Conservation (phyloP, 176 grass and related monocot species). For the Oryza punctata region DNA sequence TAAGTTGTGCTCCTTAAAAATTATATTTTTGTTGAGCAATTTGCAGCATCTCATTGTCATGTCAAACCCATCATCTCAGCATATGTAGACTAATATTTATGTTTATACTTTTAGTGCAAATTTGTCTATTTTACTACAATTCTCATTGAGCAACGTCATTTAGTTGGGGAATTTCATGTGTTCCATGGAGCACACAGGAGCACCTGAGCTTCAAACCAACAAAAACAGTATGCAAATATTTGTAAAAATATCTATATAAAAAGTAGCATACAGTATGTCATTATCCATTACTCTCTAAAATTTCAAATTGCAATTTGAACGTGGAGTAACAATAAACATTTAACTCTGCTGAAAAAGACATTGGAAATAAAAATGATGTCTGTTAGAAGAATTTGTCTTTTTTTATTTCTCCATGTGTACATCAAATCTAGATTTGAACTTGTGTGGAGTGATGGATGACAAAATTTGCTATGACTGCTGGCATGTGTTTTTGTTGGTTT, state of each 20-base stretch:
- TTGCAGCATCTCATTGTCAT: neutral
- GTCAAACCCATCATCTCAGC: neutral
- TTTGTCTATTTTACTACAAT: neutral
- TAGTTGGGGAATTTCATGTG: neutral
- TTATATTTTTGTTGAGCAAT: neutral
- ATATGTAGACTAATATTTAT: neutral
- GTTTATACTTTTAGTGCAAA: neutral
- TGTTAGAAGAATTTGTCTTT: neutral
- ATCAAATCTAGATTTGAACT: neutral
- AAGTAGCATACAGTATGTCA: neutral
- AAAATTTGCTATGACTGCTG: neutral
- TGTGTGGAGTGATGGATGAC: neutral
- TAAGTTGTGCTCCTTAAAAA: neutral
- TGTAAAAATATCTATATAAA: neutral
- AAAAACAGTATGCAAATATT: neutral
- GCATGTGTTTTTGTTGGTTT: neutral
- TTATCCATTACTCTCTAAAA: neutral
- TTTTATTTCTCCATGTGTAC: neutral
- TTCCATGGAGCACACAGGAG: neutral
- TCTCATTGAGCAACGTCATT: neutral
- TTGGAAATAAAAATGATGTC: neutral
- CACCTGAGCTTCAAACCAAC: neutral
- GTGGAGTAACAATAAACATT: neutral
- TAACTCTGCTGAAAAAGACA: neutral
- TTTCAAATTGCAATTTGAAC: neutral